These are phyloP conservation scores for Neoboletus magnificus DNA, from an alignment of 768 basidiomycete species.

Conservation along the genomic window DNA sequence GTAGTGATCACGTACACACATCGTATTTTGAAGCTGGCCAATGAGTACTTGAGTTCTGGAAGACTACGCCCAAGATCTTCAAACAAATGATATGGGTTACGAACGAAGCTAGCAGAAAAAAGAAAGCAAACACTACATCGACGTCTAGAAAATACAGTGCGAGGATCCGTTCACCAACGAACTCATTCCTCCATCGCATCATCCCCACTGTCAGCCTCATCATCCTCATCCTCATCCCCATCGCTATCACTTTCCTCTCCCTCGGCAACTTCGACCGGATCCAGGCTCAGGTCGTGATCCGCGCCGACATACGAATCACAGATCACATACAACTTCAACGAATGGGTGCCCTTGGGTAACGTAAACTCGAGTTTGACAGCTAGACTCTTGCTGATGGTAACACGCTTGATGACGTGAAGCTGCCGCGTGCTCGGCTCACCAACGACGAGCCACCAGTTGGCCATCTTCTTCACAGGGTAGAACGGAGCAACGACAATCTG, in stretches of 20 bases:
- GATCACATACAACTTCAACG: conserved; percentile 84
- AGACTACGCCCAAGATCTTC: too few species aligned
- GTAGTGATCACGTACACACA: too few species aligned
- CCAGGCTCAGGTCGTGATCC: conserved; percentile 86
- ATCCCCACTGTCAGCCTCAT: conserved; percentile 44
- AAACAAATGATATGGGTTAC: too few species aligned
- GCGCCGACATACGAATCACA: conserved; percentile 91
- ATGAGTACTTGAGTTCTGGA: too few species aligned
- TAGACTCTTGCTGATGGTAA: conserved; percentile 75
- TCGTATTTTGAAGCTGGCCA: too few species aligned
- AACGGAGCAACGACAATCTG: conserved; percentile 90
- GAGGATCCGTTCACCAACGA: not conserved
- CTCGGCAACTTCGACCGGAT: conserved; percentile 82
- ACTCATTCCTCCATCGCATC: conserved; percentile 50
- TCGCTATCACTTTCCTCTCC: conserved; percentile 87
- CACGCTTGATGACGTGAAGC: conserved; percentile 79
- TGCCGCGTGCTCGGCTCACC: conserved; percentile 81
- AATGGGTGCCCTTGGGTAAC: conserved; percentile 78
- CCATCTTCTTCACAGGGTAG: conserved; percentile 87
- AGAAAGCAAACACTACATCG: not conserved
- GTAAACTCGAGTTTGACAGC: conserved; percentile 86
- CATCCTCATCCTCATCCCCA: conserved; percentile 50
- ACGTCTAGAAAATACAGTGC: not conserved
- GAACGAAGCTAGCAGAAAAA: not conserved
- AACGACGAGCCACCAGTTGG: conserved; percentile 97